phyloP scores from a whole-genome alignment of 1,139 yeast genomes.

The Maudiozyma humilis region DNA sequence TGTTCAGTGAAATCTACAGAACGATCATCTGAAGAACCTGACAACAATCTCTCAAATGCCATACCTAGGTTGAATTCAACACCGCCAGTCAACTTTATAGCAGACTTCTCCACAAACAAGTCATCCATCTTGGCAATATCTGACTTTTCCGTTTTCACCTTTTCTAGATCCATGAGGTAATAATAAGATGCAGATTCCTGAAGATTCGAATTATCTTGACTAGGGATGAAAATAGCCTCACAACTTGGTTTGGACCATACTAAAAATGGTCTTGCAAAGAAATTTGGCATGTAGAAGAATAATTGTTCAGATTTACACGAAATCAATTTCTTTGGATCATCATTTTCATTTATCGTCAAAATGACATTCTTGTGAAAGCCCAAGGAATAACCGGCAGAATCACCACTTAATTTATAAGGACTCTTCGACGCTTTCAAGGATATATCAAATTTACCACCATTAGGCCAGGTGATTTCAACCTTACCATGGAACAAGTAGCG shows the following conservation, averaged over 20 bases:
- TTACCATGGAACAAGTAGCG: slow-evolving; percentile 54
- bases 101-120: slow-evolving; percentile 41
- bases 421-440: slow-evolving; percentile 57
- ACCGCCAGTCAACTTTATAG: slow-evolving; percentile 53
- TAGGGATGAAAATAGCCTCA: slow-evolving; percentile 40
- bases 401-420: slow-evolving; percentile 67
- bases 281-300: slow-evolving; percentile 63
- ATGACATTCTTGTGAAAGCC: slow-evolving; percentile 64
- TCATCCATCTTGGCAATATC: slow-evolving; percentile 20
- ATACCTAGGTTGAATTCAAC: slow-evolving; percentile 52
- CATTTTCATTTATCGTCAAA: slow-evolving; percentile 53
- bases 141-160: slow-evolving; percentile 16
- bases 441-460: slow-evolving; percentile 49
- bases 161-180: slow-evolving; percentile 35
- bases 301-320: slow-evolving; percentile 59
- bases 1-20: slow-evolving; percentile 59
- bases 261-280: slow-evolving; percentile 47
- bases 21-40: slow-evolving; percentile 32
- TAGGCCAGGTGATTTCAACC: slow-evolving; percentile 40
- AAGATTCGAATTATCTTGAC: slow-evolving; percentile 34
- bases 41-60: slow-evolving; percentile 42
- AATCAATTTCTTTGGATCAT: slow-evolving; percentile 54
- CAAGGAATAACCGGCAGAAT: slow-evolving; percentile 71
- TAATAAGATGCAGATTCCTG: slow-evolving; percentile 47
- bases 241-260: slow-evolving; percentile 52